Base-by-base conservation (phyloP, 2,329 filamentous ascomycete genomes). In the Hymenoscyphus fructigenus region DNA sequence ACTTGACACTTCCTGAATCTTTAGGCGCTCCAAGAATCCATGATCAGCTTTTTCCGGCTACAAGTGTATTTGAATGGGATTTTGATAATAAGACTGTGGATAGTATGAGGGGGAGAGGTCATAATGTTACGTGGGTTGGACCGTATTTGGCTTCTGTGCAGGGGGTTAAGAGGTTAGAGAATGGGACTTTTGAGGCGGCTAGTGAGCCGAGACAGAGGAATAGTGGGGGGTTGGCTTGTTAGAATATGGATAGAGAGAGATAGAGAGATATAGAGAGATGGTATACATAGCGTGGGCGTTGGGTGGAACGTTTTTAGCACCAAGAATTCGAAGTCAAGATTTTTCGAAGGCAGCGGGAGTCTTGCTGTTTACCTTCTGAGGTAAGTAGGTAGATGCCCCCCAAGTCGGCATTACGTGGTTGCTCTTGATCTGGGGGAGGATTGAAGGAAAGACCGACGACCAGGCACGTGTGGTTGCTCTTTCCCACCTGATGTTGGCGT, bases 41-140 rank as follows among this genome's bases (percentile, higher is more conserved):
- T 73, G 91, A 96, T 74, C 93, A 96, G 78, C 80, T 96, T 10
- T 81, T 92, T 61, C 93, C 92, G 0, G 89, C 92, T 70, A 78
- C 79, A 59, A 83, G 88, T 1, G 79, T 79, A 0, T 88, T 95
- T 61, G 92, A 96, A 77, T 86, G 85, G 36, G 76, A 76, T 0
- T 96, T 90, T 70, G 83, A 91, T 70, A 88, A 89, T 67, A 74
- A 71, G 1, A 90, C 88, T 0, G 85, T 87, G 5, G 84, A 81
- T 1, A 89, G 84, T 66, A 83, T 97, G 84, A 77, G 78, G 60
- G 78, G 77, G 1, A 80, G 83, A 60, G 91, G 91, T 0, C 91
- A 95, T 74, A 89, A 91, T 72, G 83, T 95, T 2, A 87, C 85
- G 0, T 91, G 86, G 85, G 83, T 91, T 2, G 81, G 81, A 3